Evolutionary conservation across 1,139 yeast species (phyloP).

Genomic region (Yamadazyma diospyri): DNA sequence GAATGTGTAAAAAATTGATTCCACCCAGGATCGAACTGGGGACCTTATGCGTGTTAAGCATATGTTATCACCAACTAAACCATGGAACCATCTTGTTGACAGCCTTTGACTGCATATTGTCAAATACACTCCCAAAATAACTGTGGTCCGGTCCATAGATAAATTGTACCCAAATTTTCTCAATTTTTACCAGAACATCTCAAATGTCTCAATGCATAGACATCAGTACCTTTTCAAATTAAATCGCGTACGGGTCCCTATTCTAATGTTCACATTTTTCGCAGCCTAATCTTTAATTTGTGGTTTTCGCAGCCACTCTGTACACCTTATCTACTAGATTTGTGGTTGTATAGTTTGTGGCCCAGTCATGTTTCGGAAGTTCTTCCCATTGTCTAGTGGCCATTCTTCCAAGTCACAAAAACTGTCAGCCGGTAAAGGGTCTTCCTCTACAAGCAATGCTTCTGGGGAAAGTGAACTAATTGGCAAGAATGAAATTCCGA

Average conservation of each 20-base stretch:
- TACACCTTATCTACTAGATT: too few species aligned
- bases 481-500: conserved; percentile 2
- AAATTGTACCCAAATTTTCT: too few species aligned
- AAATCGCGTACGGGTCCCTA: too few species aligned
- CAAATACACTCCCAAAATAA: too few species aligned
- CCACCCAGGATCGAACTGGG: conserved; percentile 99
- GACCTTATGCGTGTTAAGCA: conserved; percentile 96
- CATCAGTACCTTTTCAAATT: too few species aligned
- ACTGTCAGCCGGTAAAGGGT: too few species aligned
- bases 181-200: too few species aligned
- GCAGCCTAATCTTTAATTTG: conserved; percentile 6
- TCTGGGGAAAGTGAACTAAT: conserved; percentile 1
- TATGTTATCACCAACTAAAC: conserved; percentile 13
- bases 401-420: neutral
- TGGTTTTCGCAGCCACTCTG: conserved; percentile 6
- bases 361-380: conserved; percentile 2
- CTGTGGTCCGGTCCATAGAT: too few species aligned
- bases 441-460: neutral
- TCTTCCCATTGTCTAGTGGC: conserved; percentile 1
- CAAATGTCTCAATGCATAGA: too few species aligned
- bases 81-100: conserved; percentile 9
- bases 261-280: too few species aligned
- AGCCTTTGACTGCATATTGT: too few species aligned
- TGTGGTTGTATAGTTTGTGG: neutral
- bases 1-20: conserved; percentile 62